phyloP scores from a whole-genome alignment of 73 alveolate genomes.

The Paramecium caudatum region DNA sequence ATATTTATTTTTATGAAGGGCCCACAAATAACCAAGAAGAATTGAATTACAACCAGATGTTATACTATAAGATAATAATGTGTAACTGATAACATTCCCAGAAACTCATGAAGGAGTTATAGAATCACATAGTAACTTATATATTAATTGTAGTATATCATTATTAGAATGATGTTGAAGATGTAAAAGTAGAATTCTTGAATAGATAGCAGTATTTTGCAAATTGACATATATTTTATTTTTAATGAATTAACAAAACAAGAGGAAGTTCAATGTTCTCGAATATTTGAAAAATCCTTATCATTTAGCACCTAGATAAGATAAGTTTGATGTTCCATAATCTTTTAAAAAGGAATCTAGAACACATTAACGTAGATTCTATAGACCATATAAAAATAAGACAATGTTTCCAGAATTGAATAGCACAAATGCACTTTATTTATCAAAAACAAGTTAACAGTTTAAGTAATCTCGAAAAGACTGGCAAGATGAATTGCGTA shows the following conservation, averaged over 20 bases:
- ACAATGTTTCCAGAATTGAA: conserved; percentile 30
- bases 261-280: conserved; percentile 55
- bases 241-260: conserved; percentile 30
- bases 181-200: background rate
- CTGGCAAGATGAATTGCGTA: conserved; percentile 23
- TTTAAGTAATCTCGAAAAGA: conserved; percentile 22
- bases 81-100: conserved; percentile 53
- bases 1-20: background rate
- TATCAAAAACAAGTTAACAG: background rate
- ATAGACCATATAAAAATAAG: conserved; percentile 13
- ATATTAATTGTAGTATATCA: background rate
- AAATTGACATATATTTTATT: conserved; percentile 35
- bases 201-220: conserved; percentile 9
- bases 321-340: conserved; percentile 1
- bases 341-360: background rate
- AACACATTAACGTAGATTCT: conserved; percentile 24
- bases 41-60: conserved; percentile 56
- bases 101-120: conserved; percentile 87
- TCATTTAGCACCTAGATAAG: background rate
- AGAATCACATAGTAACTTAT: conserved; percentile 59
- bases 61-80: background rate
- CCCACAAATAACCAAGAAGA: conserved; percentile 73
- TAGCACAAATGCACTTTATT: conserved; percentile 34
- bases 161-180: conserved; percentile 39
- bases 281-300: conserved; percentile 32